phyloP scores from a whole-genome alignment of 768 basidiomycete species.

The Leccinum disarticulatum region DNA sequence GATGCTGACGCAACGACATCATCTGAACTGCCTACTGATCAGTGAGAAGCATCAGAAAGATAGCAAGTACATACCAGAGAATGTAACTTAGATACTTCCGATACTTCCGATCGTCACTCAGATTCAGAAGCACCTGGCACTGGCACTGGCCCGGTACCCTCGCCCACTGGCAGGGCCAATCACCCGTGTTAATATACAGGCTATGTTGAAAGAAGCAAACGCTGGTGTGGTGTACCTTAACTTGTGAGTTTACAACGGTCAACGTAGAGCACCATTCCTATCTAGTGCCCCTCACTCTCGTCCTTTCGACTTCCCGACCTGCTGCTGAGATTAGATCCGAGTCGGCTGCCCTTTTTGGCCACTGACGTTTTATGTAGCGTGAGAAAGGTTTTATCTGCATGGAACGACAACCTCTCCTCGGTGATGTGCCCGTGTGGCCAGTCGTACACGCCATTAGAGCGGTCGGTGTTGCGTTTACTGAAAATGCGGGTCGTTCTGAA shows the following conservation, averaged over 20 bases:
- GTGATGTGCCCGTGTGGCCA: conserved; percentile 71
- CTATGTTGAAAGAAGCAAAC: too few relatives aligned
- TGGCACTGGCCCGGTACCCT: too few relatives aligned
- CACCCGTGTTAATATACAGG: too few relatives aligned
- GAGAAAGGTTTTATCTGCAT: conserved; percentile 7
- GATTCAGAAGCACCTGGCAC: too few relatives aligned
- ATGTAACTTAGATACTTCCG: background rate
- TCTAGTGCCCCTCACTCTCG: too few relatives aligned
- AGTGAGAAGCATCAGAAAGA: background rate
- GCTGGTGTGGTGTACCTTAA: too few relatives aligned
- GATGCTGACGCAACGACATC: background rate
- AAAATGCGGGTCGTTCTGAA: conserved; percentile 8
- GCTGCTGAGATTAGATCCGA: too few relatives aligned
- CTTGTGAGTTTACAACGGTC: too few relatives aligned
- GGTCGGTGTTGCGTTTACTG: conserved; percentile 34
- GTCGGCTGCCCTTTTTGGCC: background rate
- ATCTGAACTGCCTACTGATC: background rate
- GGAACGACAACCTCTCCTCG: conserved; percentile 42
- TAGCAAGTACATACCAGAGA: background rate
- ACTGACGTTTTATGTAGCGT: background rate
- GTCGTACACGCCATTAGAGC: conserved; percentile 75
- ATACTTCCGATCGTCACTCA: too few relatives aligned
- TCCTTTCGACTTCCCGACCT: too few relatives aligned
- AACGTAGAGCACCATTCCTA: too few relatives aligned
- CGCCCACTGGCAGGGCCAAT: too few relatives aligned